Percentiles rank a stretch among this genome's conserved stretches.
Conservation (phyloP, 805 yeast species). For the Myxozyma neotropica region DNA sequence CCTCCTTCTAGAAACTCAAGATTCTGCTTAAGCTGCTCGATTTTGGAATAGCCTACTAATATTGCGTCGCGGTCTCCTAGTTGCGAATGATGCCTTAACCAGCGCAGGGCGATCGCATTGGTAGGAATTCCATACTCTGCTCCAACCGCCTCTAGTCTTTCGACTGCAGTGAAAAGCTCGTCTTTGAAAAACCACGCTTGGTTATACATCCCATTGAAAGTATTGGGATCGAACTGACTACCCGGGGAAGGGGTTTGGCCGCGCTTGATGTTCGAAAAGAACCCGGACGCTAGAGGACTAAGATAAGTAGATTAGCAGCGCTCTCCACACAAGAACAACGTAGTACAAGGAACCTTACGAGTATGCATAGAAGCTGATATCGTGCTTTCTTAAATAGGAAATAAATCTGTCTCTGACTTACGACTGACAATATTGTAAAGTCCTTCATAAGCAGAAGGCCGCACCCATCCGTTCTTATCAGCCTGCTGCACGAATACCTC, state of each 20-base stretch:
- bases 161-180: conserved; percentile 18
- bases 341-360: conserved; percentile 16
- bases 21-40: conserved; percentile 20
- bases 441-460: conserved; percentile 37
- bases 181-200: conserved; percentile 22
- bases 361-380: conserved; percentile 38
- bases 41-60: conserved; percentile 18
- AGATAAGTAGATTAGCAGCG: not conserved
- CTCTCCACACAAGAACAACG: not conserved
- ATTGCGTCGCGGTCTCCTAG: conserved; percentile 22
- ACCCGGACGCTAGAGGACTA: conserved; percentile 27
- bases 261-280: conserved; percentile 28
- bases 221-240: conserved; percentile 21
- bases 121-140: conserved; percentile 11
- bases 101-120: conserved; percentile 24
- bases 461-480: conserved; percentile 16
- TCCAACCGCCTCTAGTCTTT: not conserved
- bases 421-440: conserved; percentile 39
- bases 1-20: conserved; percentile 35
- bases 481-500: conserved; percentile 25
- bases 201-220: conserved; percentile 19
- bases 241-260: conserved; percentile 18
- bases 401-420: conserved; percentile 33
- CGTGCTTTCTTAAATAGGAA: conserved; percentile 35
- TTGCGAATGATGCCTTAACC: conserved; percentile 24